Evolutionary conservation across 345 rosid species (phyloP), one percentile per base, ranked within the genome.

Genomic region (Iberis pinnata): DNA sequence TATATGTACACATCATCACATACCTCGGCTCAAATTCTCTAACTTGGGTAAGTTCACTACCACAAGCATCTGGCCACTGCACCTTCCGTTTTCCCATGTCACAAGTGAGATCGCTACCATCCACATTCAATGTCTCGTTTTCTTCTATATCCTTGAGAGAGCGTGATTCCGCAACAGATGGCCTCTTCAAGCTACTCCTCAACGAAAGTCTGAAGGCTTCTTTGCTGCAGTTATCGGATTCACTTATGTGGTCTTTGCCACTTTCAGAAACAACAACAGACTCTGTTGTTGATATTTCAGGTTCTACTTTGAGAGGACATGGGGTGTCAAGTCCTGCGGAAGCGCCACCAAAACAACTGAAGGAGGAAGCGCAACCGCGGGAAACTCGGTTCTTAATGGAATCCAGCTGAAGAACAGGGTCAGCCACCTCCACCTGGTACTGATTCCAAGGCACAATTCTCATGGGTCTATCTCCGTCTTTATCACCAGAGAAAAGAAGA

Each of bases 1-100:
- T 9, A 43, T 39, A 42, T 38, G 60, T 18, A 41, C n/a, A 56
- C 14, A 35, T 26, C 38, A 36, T 37, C 43, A 61, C 67, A 47
- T 79, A 90, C 97, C 98, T 92, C 50, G 98, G 95, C 63, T 88
- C 97, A 75, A 88, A 92, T 74, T 88, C 98, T 72, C 81, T 73
- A 69, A 88, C 75, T 74, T 92, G 90, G 45, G 61, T 81, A 61
- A 92, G 94, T 66, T 85, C 97, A 51, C 74, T 81, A 39, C 98
- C 97, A 74, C 85, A 77, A 59, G 77, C 77, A 81, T 92, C 97
- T 6, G 83, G 80, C 98, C 98, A 92, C 73, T 83, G 95, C 71
- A 92, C 97, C 80, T 78, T 92, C 64, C 90, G 71, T 64, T 71
- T 72, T 49, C 69, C 87, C 43, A 62, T 67, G 43, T 78, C 77